A percentile compares a stretch with the other conserved stretches of the same genome.
phyloP scores from a whole-genome alignment of 2,329 filamentous ascomycete species.

The Aspergillus pseudotamarii region DNA sequence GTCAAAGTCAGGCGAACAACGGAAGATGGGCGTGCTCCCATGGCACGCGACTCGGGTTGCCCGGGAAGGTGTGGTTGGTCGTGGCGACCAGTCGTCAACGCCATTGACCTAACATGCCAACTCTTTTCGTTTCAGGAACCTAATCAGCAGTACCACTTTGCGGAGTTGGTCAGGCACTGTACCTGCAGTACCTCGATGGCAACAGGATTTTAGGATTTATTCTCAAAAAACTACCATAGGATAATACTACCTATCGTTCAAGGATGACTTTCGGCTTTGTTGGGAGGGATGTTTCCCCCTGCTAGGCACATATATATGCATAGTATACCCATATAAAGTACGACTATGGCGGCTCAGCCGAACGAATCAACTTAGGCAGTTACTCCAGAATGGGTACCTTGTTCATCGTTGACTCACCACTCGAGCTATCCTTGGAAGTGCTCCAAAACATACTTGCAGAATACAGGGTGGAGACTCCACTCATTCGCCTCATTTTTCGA shows the following conservation, averaged over 20 bases:
- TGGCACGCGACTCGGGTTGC: slow-evolving; percentile 13
- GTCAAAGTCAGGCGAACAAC: slow-evolving; percentile 13
- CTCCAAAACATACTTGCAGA: slow-evolving; percentile 4
- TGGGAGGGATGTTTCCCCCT: background rate
- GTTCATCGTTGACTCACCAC: slow-evolving; percentile 9
- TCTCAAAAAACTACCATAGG: background rate
- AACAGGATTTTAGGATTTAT: background rate
- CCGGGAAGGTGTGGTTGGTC: background rate
- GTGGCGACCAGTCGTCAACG: slow-evolving; percentile 1
- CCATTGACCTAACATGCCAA: background rate
- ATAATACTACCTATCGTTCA: background rate
- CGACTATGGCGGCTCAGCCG: background rate
- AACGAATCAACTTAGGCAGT: background rate
- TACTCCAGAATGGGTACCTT: background rate
- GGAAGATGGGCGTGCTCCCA: background rate
- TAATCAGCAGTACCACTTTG: background rate
- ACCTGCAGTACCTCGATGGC: background rate
- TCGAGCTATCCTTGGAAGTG: slow-evolving; percentile 3
- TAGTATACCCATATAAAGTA: background rate
- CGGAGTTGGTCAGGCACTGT: background rate
- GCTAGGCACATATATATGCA: background rate
- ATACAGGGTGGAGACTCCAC: slow-evolving; percentile 10
- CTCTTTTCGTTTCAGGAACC: background rate
- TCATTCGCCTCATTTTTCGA: slow-evolving; percentile 9
- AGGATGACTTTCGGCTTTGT: background rate